Evolutionary conservation across 75 land plant species (phyloP).

Genomic region (Cupressus sempervirens): DNA sequence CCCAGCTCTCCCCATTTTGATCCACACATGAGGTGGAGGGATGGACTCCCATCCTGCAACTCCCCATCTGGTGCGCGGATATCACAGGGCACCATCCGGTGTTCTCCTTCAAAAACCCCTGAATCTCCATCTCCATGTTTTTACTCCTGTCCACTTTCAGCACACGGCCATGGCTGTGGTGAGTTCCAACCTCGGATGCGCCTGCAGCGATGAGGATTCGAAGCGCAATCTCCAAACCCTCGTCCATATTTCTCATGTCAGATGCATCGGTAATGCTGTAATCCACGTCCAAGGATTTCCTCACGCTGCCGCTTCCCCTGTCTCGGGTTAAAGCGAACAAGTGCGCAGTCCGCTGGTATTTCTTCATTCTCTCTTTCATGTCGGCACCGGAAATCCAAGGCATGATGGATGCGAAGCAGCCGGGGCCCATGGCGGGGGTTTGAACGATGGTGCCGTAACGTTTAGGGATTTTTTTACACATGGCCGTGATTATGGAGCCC

Average conservation of each 20-base stretch:
- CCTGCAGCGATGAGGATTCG: constrained; percentile 76
- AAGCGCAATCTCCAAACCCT: constrained; percentile 44
- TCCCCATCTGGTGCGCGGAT: constrained; percentile 92
- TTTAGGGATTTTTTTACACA: constrained; percentile 29
- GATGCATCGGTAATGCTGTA: constrained; percentile 9
- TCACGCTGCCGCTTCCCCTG: constrained; percentile 48
- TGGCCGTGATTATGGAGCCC: constrained; percentile 76
- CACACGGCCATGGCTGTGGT: constrained; percentile 38
- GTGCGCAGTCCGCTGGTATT: constrained; percentile 49
- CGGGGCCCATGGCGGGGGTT: constrained; percentile 53
- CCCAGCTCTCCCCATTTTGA: constrained; percentile 81
- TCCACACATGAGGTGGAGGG: constrained; percentile 74
- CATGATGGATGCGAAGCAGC: constrained; percentile 21
- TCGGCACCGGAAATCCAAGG: constrained; percentile 74
- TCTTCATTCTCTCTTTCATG: constrained; percentile 49
- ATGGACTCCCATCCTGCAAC: constrained; percentile 73
- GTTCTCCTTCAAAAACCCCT: constrained; percentile 39
- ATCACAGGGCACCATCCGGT: constrained; percentile 26
- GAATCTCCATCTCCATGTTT: constrained; percentile 26
- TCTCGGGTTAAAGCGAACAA: constrained; percentile 54
- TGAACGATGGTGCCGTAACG: constrained; percentile 38
- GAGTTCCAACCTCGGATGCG: constrained; percentile 74
- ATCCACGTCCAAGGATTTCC: constrained; percentile 15
- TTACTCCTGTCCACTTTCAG: constrained; percentile 33
- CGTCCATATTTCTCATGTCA: constrained; percentile 41